Conservation (phyloP, 2,329 filamentous ascomycete species). For the Dothideomycetes sp. region DNA sequence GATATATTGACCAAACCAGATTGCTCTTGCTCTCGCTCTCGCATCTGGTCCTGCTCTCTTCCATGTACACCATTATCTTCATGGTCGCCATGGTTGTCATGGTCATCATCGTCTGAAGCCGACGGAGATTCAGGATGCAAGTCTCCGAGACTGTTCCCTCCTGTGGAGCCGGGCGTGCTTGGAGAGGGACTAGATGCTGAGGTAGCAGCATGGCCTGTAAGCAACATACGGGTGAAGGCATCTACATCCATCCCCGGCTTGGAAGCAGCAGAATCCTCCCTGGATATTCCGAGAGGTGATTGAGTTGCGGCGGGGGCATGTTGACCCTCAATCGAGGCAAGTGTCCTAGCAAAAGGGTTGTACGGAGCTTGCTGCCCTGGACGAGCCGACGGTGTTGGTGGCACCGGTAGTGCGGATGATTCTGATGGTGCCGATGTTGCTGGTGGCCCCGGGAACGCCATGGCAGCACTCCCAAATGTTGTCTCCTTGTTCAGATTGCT, state of each 20-base stretch:
- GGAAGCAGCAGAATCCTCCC: constrained; percentile 11
- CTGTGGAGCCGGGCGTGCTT: constrained; percentile 22
- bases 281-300: background rate
- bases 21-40: too few species aligned
- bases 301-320: constrained; percentile 4
- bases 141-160: constrained; percentile 37
- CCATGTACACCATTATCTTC: too few species aligned
- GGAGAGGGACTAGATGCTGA: constrained; percentile 17
- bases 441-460: background rate
- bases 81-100: constrained; percentile 33
- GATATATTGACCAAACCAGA: constrained; percentile 23
- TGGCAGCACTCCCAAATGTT: background rate
- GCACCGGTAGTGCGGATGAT: background rate
- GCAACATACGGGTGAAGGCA: constrained; percentile 62
- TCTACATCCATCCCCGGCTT: constrained; percentile 56
- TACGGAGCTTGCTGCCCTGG: constrained; percentile 21
- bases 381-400: background rate
- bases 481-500: background rate
- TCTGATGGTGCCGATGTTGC: background rate
- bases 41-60: too few species aligned
- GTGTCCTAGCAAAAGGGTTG: constrained; percentile 28
- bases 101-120: constrained; percentile 42
- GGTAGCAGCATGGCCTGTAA: constrained; percentile 57
- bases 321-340: constrained; percentile 22
- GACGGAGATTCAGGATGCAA: constrained; percentile 42